Evolutionary conservation across 495 filamentous ascomycete genomes (phyloP).

Genomic region (Penicillium canariense): DNA sequence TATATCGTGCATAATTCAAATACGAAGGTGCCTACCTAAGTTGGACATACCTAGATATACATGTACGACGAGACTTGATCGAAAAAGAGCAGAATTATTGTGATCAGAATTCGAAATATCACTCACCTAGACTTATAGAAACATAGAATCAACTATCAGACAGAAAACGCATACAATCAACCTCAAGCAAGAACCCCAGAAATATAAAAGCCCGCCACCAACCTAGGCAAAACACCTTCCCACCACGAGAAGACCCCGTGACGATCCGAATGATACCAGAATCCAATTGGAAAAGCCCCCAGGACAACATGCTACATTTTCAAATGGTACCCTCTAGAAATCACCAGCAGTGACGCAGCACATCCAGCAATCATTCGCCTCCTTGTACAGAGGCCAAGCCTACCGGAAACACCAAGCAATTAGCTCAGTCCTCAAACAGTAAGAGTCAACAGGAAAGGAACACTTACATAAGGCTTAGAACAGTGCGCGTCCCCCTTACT

Average conservation of each 20-base stretch:
- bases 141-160: neutral
- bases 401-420: neutral
- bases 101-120: neutral
- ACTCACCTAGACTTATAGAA: neutral
- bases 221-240: neutral
- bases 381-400: slow-evolving; percentile 14
- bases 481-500: slow-evolving; percentile 15
- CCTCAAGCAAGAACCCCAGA: neutral
- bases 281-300: neutral
- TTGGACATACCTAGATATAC: too few relatives aligned
- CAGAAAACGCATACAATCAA: neutral
- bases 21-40: too few relatives aligned
- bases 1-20: too few relatives aligned
- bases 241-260: neutral
- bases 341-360: slow-evolving; percentile 26
- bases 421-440: neutral
- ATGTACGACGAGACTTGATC: too few relatives aligned
- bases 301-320: neutral
- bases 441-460: neutral
- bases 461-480: slow-evolving; percentile 22
- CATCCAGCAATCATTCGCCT: slow-evolving; percentile 15
- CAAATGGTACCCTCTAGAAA: slow-evolving; percentile 3
- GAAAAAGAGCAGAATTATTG: too few relatives aligned
- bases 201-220: neutral
- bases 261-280: neutral